Evolutionary conservation across 257 asterid genomes (phyloP).

Genomic region (Primulina huaijiensis): DNA sequence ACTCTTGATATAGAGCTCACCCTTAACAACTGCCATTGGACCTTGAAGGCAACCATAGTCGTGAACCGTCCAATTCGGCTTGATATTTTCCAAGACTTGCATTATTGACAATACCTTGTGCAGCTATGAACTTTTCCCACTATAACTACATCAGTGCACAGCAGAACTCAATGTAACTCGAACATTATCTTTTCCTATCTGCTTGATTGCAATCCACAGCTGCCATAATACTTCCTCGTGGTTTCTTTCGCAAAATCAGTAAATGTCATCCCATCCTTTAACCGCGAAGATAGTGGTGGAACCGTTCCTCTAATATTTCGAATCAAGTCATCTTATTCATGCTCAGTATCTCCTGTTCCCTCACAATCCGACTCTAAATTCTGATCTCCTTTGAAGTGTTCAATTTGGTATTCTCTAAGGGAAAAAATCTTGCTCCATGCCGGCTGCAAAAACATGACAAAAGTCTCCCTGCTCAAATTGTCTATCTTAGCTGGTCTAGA

Average conservation of each 20-base stretch:
- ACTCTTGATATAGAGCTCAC: conserved; percentile 35
- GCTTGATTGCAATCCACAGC: conserved; percentile 44
- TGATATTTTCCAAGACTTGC: conserved; percentile 62
- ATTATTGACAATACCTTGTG: conserved; percentile 85
- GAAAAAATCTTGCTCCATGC: conserved; percentile 44
- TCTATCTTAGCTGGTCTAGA: conserved; percentile 33
- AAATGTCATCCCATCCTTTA: conserved; percentile 53
- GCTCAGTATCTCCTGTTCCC: neutral
- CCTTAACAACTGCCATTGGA: conserved; percentile 81
- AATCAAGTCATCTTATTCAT: conserved; percentile 18
- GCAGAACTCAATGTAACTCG: conserved; percentile 34
- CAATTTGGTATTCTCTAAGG: conserved; percentile 37
- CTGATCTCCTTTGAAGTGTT: conserved; percentile 23
- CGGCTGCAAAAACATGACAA: conserved; percentile 51
- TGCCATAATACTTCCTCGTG: conserved; percentile 46
- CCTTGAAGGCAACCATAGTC: conserved; percentile 64
- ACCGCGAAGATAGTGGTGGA: conserved; percentile 41
- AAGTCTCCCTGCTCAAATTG: conserved; percentile 48
- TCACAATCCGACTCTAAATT: neutral
- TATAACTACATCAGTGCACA: conserved; percentile 65
- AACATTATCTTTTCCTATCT: conserved; percentile 19
- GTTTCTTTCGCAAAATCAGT: conserved; percentile 50
- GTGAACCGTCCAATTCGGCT: conserved; percentile 71
- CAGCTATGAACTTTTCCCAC: conserved; percentile 76
- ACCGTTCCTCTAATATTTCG: conserved; percentile 26